A percentile compares a stretch with the other conserved stretches of the same genome.
phyloP scores from a whole-genome alignment of 805 yeast genomes.

The Saccharomycodes ludwigii region DNA sequence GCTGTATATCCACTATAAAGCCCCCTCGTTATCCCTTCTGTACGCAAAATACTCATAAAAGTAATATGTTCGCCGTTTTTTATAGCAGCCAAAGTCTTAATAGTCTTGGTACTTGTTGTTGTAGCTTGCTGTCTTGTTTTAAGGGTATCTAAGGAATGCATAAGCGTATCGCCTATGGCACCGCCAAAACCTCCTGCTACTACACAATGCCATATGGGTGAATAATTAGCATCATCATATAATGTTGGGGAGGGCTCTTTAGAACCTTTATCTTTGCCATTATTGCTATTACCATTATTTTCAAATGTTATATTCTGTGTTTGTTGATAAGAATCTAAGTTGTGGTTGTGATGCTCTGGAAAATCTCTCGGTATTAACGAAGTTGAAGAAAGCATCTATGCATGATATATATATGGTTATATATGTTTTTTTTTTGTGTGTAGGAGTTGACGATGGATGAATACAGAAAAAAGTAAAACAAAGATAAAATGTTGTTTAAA shows the following conservation, averaged over 20 bases:
- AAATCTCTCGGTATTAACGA: too few relatives aligned
- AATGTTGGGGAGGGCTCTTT: too few relatives aligned
- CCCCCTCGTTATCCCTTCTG: slow-evolving; percentile 81
- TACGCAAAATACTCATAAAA: slow-evolving; percentile 55
- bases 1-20: slow-evolving; percentile 88
- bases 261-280: slow-evolving; percentile 3
- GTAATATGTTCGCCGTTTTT: slow-evolving; percentile 66
- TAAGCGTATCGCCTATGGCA: slow-evolving; percentile 75
- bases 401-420: too few relatives aligned
- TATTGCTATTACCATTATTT: slow-evolving; percentile 4
- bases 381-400: too few relatives aligned
- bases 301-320: too few relatives aligned
- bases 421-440: too few relatives aligned
- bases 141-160: slow-evolving; percentile 95
- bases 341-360: too few relatives aligned
- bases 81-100: slow-evolving; percentile 10
- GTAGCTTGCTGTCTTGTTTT: slow-evolving; percentile 98
- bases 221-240: too few relatives aligned
- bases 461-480: too few relatives aligned
- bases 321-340: too few relatives aligned
- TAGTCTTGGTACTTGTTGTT: slow-evolving; percentile 13
- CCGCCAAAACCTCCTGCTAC: slow-evolving; percentile 95
- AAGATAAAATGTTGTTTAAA: too few relatives aligned
- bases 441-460: too few relatives aligned
- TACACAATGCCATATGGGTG: slow-evolving; percentile 49